Base-by-base conservation (phyloP, 2,329 filamentous ascomycete genomes). In the Microdochium nivale region DNA sequence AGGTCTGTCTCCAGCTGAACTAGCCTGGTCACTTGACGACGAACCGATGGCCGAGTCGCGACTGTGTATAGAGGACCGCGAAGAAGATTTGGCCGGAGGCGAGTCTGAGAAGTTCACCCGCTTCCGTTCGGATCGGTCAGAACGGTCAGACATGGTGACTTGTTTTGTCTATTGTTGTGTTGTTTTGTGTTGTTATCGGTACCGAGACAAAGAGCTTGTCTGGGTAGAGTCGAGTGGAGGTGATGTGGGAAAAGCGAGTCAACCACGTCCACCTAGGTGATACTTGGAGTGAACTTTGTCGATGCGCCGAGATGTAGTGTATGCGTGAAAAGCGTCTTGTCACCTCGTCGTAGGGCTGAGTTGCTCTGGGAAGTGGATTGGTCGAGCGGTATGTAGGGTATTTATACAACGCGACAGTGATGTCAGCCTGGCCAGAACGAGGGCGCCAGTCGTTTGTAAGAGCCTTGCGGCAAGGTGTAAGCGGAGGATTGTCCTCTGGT, bases 11-110 rank as follows among this genome's bases (percentile, higher is more conserved):
- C 60, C 60, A 44, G 40, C 8, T 49, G 55, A 49, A 48, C 60
- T 59, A 56, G 58, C 58, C 46, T 61, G 59, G 30, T 58, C 60
- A 60, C 60, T 64, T 49, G 60, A 63, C 50, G 57, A 64, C 54
- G 62, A 64, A 56, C 62, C 62, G 35, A 64, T 49, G 49, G 48
- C 53, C n/a, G 30, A 50, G 27, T 59, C 58, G 51, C 54, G 52
- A 54, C 56, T 58, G 46, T 52, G 43, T 19, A 44, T 19, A 25
- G 56, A 55, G 24, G 50, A 47, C 49, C 49, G 60, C 30, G 47
- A 53, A 14, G 48, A 55, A 32, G 43, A 53, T 51, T 52, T 58
- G 35, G 49, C 40, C 16, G 55, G 46, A 23, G 54, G 43, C 27
- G 59, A 50, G 51, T 50, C 25, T 43, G 54, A 52, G 48, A 62